Evolutionary conservation across 2,329 filamentous ascomycete genomes (phyloP).

Genomic region (Malbranchea cinnamomea): DNA sequence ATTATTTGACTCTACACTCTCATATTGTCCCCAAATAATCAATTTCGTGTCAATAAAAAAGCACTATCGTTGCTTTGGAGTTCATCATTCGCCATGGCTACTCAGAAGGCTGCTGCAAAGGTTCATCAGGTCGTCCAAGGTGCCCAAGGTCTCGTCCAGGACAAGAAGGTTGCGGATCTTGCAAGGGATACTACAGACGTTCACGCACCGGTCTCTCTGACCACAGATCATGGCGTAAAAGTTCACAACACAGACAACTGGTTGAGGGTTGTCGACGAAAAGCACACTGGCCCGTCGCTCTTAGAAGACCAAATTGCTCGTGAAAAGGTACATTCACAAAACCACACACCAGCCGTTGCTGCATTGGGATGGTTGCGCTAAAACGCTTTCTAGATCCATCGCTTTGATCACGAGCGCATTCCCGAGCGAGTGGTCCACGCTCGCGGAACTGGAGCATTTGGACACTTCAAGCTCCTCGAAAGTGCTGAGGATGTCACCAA

Average conservation of each 20-base stretch:
- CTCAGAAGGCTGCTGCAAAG: constrained; percentile 17
- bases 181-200: constrained; percentile 43
- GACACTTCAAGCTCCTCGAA: constrained; percentile 51
- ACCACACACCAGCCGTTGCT: too few species aligned
- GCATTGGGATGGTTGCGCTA: constrained; percentile 1
- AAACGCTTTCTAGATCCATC: constrained; percentile 33
- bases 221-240: constrained; percentile 64
- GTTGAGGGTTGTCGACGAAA: constrained; percentile 49
- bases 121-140: constrained; percentile 16
- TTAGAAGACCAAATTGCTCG: constrained; percentile 58
- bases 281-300: constrained; percentile 50
- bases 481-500: constrained; percentile 47
- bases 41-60: too few species aligned
- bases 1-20: too few species aligned
- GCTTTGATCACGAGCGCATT: constrained; percentile 62
- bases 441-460: constrained; percentile 48
- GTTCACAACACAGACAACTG: constrained; percentile 62
- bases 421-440: constrained; percentile 56
- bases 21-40: too few species aligned
- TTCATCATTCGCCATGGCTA: constrained; percentile 13
- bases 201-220: constrained; percentile 45
- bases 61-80: background rate
- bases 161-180: constrained; percentile 48
- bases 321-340: constrained; percentile 47
- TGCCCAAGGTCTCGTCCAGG: constrained; percentile 11